Conservation (phyloP, 768 basidiomycete species). For the Boletus coccyginus region DNA sequence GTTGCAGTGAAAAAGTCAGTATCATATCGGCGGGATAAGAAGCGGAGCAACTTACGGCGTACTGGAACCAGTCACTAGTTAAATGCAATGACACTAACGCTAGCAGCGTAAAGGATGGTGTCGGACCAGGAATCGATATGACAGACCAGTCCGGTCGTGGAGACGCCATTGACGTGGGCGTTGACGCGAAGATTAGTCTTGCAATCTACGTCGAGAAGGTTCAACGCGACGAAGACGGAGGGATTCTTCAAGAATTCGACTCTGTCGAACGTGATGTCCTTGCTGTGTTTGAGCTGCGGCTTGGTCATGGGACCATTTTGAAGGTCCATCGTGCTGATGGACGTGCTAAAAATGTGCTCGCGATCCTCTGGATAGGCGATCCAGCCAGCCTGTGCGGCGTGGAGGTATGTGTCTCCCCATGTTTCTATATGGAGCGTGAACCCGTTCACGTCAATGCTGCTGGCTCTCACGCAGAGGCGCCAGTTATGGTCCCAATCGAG, state of each 20-base stretch:
- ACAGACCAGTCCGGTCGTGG: too few relatives aligned
- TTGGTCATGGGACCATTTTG: background rate
- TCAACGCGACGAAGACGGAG: slow-evolving; percentile 12
- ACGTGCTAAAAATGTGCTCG: slow-evolving; percentile 10
- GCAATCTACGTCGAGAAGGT: slow-evolving; percentile 6
- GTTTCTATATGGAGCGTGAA: slow-evolving; percentile 15
- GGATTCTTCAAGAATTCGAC: slow-evolving; percentile 14
- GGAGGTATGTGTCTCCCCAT: slow-evolving; percentile 2
- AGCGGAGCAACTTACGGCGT: too few relatives aligned
- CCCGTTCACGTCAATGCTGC: slow-evolving; percentile 3
- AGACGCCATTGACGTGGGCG: too few relatives aligned
- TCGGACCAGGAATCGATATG: too few relatives aligned
- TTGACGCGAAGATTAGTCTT: background rate
- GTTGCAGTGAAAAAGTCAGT: too few relatives aligned
- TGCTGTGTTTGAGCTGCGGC: slow-evolving; percentile 1
- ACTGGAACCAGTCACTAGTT: too few relatives aligned
- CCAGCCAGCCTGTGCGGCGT: slow-evolving; percentile 6
- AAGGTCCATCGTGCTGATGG: slow-evolving; percentile 3
- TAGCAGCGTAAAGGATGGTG: too few relatives aligned
- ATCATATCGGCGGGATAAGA: too few relatives aligned
- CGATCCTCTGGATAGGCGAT: slow-evolving; percentile 19
- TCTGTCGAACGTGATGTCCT: background rate
- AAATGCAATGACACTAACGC: too few relatives aligned
- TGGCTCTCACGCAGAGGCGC: slow-evolving; percentile 6
- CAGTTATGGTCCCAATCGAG: slow-evolving; percentile 5